Base-by-base conservation (phyloP, 2,329 filamentous ascomycete genomes). In the Cladophialophora psammophila region DNA sequence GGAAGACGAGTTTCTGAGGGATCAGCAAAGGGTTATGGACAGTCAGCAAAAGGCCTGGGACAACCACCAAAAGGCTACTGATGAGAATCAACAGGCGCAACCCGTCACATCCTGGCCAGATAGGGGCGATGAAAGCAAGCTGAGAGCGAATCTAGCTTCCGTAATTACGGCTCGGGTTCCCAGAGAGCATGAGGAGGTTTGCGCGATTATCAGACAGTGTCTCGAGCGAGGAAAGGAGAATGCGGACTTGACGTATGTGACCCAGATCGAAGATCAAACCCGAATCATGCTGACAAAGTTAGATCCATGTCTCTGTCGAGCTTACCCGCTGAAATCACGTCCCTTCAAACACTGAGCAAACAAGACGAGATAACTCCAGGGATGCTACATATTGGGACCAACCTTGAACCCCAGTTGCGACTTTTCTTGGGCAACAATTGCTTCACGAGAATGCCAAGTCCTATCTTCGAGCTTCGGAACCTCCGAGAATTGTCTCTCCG, bases 401-500 rank as follows among this genome's bases (percentile, higher is more conserved):
- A 68, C 2, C 72, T 83, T 1, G 76, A 77, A 38, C 80, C 81
- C 4, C 80, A 78, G 54, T 75, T 83, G 8, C 76, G 78, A 7
- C 72, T 84, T 0, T 83, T 80, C 55, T 74, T 84, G 8, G 75
- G 79, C 0, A 79, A 79, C 31, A 84, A 84, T 60, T 71, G 74
- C 1, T 76, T 84, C 0, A 71, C 70, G 8, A 65, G 68, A 5
- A 68, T 83, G 6, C 76, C 78, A 1, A 74, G 73, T 8, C 80
- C 82, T 60, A 60, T 84, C 6, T 82, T 82, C 55, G 77, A 80
- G 7, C 73, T 84, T 9, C 72, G 69, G 26, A 75, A 76, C 42
- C 73, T 83, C 15, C 78, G 76, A 35, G 78, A 82, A 3, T 76
- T 84, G 9, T 83, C 80, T 70, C 68, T 84, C 55, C 80, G 82